Percentiles rank a stretch among this genome's conserved stretches.
Evolutionary conservation across 768 basidiomycete genomes (phyloP).

Genomic region (Boletales sp.): DNA sequence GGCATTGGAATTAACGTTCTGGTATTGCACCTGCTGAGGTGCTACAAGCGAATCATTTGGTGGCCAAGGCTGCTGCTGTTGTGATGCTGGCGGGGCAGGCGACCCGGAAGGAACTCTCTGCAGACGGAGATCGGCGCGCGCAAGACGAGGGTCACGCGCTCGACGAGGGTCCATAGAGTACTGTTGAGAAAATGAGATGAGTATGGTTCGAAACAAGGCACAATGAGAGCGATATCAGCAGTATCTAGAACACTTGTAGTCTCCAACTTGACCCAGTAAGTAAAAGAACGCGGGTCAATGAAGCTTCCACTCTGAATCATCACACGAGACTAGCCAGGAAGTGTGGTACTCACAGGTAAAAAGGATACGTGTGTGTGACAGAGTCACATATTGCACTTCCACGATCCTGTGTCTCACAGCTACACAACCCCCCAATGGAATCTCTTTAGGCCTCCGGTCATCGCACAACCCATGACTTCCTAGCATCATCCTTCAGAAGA

Average conservation of each 20-base stretch:
- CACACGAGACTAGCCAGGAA: slow-evolving; percentile 27
- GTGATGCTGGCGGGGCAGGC: slow-evolving; percentile 28
- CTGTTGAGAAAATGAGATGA: slow-evolving; percentile 10
- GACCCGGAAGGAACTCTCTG: slow-evolving; percentile 45
- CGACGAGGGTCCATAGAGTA: slow-evolving; percentile 70
- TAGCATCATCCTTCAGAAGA: slow-evolving; percentile 15
- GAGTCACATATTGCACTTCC: slow-evolving; percentile 12
- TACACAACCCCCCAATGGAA: neutral
- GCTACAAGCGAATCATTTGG: slow-evolving; percentile 8
- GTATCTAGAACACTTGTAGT: slow-evolving; percentile 89
- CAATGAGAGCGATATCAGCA: slow-evolving; percentile 60
- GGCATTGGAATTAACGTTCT: slow-evolving; percentile 2
- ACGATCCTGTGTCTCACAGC: neutral
- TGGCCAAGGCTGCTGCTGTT: slow-evolving; percentile 27
- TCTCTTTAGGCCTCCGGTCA: slow-evolving; percentile 1
- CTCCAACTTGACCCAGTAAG: slow-evolving; percentile 66
- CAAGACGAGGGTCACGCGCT: slow-evolving; percentile 77
- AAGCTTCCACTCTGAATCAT: slow-evolving; percentile 96
- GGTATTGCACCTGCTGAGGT: slow-evolving; percentile 19
- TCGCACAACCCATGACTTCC: slow-evolving; percentile 18
- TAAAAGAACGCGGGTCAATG: slow-evolving; percentile 52
- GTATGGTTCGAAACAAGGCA: slow-evolving; percentile 10
- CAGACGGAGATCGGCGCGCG: slow-evolving; percentile 63
- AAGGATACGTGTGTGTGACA: slow-evolving; percentile 3
- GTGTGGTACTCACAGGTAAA: slow-evolving; percentile 19